Conservation (phyloP, 345 rosid genomes). For the Mangifera indica region DNA sequence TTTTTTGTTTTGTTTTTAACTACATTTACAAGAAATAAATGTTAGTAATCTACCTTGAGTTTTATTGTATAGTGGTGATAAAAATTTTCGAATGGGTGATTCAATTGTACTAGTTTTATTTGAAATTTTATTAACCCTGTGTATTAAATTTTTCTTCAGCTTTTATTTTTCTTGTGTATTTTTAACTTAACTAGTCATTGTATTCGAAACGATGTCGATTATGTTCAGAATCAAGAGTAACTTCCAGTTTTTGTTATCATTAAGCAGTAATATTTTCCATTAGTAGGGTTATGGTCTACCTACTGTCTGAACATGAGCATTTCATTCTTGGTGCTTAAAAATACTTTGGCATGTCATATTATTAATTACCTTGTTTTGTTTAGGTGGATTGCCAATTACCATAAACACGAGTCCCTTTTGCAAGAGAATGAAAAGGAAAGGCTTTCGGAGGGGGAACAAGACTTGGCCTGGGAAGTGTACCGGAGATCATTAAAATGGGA, state of each 20-base stretch:
- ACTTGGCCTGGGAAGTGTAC: constrained; percentile 98
- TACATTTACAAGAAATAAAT: no score
- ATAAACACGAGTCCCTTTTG: constrained; percentile 93
- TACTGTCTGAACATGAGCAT: not conserved
- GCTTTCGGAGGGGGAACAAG: constrained; percentile 96
- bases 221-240: not conserved
- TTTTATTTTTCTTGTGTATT: not conserved
- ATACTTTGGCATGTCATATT: not conserved
- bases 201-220: not conserved
- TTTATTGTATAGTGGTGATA: no score
- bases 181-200: not conserved
- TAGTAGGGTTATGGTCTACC: not conserved
- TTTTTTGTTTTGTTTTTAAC: no score
- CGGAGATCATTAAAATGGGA: constrained; percentile 76
- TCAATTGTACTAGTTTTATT: no score
- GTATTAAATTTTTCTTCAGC: not conserved
- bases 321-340: not conserved
- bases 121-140: not conserved
- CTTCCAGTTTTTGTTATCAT: not conserved
- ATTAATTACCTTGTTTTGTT: constrained; percentile 11
- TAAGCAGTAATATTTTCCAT: not conserved
- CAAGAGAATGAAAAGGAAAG: constrained; percentile 99
- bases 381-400: constrained; percentile 93
- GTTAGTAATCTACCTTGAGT: no score
- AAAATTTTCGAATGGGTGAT: no score